phyloP scores from a whole-genome alignment of 2,329 filamentous ascomycete species.

The Ceratocystis ficicola region DNA sequence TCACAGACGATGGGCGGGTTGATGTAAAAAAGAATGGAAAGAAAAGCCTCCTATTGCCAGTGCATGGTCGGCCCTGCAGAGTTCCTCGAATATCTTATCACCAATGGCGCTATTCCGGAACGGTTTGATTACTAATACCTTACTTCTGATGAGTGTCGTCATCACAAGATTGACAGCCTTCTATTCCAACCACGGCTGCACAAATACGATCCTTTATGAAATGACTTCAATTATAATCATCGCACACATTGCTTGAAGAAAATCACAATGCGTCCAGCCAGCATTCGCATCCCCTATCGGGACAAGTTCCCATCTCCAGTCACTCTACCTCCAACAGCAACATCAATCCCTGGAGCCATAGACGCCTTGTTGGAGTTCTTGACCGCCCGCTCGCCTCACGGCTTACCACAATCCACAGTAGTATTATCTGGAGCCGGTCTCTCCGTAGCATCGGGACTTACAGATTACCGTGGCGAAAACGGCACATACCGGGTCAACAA shows the following conservation, averaged over 20 bases:
- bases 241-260: neutral
- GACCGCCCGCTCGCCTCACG: constrained; percentile 42
- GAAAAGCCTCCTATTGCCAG: no score
- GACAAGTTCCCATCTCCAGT: constrained; percentile 63
- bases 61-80: neutral
- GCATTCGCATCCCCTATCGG: constrained; percentile 86
- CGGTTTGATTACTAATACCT: constrained; percentile 12
- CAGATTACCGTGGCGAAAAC: constrained; percentile 80
- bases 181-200: no score
- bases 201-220: neutral
- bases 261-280: constrained; percentile 49
- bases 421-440: constrained; percentile 73
- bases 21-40: no score
- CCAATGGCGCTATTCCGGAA: neutral
- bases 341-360: constrained; percentile 58
- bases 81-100: neutral
- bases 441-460: constrained; percentile 81
- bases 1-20: no score
- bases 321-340: constrained; percentile 61
- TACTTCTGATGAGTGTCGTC: neutral
- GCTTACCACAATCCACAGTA: constrained; percentile 35
- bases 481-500: constrained; percentile 91
- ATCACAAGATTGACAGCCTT: neutral
- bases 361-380: constrained; percentile 69
- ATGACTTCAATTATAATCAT: neutral